Evolutionary conservation across 2,329 filamentous ascomycete species (phyloP), one percentile per base, ranked within the genome.

Genomic region (Arthrobotrys sinensis): DNA sequence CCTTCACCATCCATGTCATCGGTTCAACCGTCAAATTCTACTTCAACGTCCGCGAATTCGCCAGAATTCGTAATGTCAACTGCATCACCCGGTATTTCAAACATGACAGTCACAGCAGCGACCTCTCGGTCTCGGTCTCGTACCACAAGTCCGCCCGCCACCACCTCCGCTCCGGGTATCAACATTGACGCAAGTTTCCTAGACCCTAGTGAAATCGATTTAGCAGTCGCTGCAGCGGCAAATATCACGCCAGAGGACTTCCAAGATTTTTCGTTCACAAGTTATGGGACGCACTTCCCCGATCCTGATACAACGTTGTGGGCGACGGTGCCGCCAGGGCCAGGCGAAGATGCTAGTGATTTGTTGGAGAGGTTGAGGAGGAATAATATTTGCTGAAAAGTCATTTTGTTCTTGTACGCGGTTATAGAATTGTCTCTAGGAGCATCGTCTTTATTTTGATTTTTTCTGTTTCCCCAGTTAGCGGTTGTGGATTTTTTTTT

Each of bases 251-350:
- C 67, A 6, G 24, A 67, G 5, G 66, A 77, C 34, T 36, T 71
- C 6, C 73, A 77, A 36, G 73, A 77, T 14, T 77, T 77, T 52
- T 77, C 73, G 28, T 77, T 77, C 28, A 66, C 38, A 0, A 66
- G 32, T 52, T 77, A 77, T 16, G 48, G 48, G 5, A 77, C 73
- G 1, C 73, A 77, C 63, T 77, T 66, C 28, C 73, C 73, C 3
- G 34, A 50, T 28, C 72, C 72, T 0, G 40, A 45, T 7, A 12
- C 19, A 38, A 46, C 73, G 45, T 19, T 77, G 10, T 77, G 73
- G 73, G 40, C 60, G 43, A 45, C 11, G 3, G 2, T 45, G 12
- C 43, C 66, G 1, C 55, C 46, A 6, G 64, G 53, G 2, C 10
- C 46, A 1, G 69, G 57, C 2, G 65, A 64, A n/a, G 66, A 70